phyloP scores from a whole-genome alignment of 805 yeast species.

The Saccharomycopsis sp. region DNA sequence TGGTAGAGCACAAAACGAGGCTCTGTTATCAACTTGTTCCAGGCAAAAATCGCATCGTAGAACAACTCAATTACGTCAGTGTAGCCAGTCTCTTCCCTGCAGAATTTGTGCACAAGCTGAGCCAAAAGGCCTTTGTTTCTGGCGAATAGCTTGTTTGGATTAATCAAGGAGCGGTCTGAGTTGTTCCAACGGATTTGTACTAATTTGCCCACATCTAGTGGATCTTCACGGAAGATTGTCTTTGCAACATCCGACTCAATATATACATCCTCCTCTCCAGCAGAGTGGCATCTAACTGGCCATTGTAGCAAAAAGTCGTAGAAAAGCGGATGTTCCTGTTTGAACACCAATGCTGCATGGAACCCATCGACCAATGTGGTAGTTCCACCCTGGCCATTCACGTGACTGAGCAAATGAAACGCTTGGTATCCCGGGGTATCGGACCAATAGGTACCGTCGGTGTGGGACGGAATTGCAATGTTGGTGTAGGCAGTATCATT shows the following conservation, averaged over 20 bases:
- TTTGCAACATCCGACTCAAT: constrained; percentile 50
- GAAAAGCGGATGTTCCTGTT: constrained; percentile 41
- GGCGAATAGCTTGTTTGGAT: neutral
- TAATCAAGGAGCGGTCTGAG: constrained; percentile 55
- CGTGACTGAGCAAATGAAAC: constrained; percentile 55
- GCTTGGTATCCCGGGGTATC: constrained; percentile 67
- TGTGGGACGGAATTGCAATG: constrained; percentile 55
- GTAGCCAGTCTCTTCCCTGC: constrained; percentile 29
- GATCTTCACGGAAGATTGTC: constrained; percentile 52
- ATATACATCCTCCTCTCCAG: constrained; percentile 59
- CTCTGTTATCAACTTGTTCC: constrained; percentile 47
- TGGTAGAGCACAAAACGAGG: constrained; percentile 45
- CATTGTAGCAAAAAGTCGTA: constrained; percentile 42
- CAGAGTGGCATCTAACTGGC: constrained; percentile 64
- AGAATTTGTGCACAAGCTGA: constrained; percentile 32
- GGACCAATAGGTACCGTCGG: constrained; percentile 72
- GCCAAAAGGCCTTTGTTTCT: neutral
- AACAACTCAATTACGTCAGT: constrained; percentile 41
- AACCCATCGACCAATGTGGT: constrained; percentile 65
- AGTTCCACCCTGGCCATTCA: constrained; percentile 61
- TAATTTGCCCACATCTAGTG: constrained; percentile 35
- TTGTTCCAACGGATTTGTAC: constrained; percentile 67
- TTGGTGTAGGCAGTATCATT: constrained; percentile 70
- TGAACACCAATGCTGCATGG: constrained; percentile 46
- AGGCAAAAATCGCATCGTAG: constrained; percentile 50